Conservation (phyloP, 2,329 filamentous ascomycete genomes). For the Tolypocladium amazonense region DNA sequence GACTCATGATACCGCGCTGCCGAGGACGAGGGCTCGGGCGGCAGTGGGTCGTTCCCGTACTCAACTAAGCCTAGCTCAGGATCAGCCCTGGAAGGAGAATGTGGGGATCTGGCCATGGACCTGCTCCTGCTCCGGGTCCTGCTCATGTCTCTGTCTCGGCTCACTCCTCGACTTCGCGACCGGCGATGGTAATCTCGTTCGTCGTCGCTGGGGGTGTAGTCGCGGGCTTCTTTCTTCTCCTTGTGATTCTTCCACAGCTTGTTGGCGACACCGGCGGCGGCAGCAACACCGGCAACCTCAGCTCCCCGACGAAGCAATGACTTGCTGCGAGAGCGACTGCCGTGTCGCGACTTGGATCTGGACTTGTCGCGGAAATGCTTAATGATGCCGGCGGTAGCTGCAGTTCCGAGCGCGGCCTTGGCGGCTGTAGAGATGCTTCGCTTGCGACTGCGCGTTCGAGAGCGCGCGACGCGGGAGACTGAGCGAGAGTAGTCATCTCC, state of each 20-base stretch:
- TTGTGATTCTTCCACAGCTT: slow-evolving; percentile 51
- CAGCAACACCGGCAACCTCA: slow-evolving; percentile 48
- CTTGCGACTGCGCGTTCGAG: slow-evolving; percentile 28
- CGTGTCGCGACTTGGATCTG: slow-evolving; percentile 18
- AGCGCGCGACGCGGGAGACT: slow-evolving; percentile 22
- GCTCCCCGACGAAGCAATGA: slow-evolving; percentile 42
- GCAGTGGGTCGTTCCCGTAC: slow-evolving; percentile 50
- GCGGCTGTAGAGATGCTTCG: slow-evolving; percentile 38
- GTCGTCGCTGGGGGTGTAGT: slow-evolving; percentile 20
- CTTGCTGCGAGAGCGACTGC: slow-evolving; percentile 30
- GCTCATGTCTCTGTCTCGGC: slow-evolving; percentile 12
- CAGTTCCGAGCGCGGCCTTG: slow-evolving; percentile 47
- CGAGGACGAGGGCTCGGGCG: slow-evolving; percentile 24
- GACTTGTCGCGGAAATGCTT: slow-evolving; percentile 48
- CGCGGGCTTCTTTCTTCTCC: slow-evolving; percentile 44
- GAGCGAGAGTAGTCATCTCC: slow-evolving; percentile 31
- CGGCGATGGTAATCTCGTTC: slow-evolving; percentile 24
- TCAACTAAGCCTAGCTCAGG: slow-evolving; percentile 59
- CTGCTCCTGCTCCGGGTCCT: slow-evolving; percentile 33
- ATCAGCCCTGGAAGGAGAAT: slow-evolving; percentile 47
- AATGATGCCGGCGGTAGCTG: slow-evolving; percentile 46
- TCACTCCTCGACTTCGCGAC: slow-evolving; percentile 20
- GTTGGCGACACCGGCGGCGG: slow-evolving; percentile 49
- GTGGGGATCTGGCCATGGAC: slow-evolving; percentile 38
- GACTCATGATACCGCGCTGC: slow-evolving; percentile 33